phyloP scores from a whole-genome alignment of 108 stramenopile genomes.

The Parmales sp. region DNA sequence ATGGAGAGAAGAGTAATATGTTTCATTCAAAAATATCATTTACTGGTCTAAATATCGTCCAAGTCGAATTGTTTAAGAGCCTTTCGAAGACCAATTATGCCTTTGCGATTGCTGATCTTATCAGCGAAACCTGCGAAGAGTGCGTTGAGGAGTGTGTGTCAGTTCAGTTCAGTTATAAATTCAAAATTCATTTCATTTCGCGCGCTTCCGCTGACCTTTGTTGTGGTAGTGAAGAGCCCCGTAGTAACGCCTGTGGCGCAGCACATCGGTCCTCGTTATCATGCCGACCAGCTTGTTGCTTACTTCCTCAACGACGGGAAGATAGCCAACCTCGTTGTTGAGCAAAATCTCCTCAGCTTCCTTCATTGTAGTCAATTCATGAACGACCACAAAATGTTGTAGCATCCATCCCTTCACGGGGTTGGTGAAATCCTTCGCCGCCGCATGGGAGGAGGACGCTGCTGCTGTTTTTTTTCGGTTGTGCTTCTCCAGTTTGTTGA shows the following conservation, averaged over 20 bases:
- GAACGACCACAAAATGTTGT: constrained; percentile 65
- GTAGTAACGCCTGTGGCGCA: constrained; percentile 76
- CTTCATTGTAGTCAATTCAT: constrained; percentile 59
- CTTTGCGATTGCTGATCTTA: constrained; percentile 50
- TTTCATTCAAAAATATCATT: too few species aligned
- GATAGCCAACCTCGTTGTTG: constrained; percentile 43
- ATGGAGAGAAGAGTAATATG: too few species aligned
- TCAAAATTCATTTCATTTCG: not conserved
- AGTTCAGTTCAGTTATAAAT: not conserved
- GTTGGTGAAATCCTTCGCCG: constrained; percentile 20
- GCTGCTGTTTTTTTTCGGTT: constrained; percentile 35
- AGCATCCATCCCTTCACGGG: constrained; percentile 81
- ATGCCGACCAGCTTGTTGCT: constrained; percentile 66
- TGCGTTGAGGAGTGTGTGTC: not conserved
- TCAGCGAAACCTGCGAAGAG: constrained; percentile 12
- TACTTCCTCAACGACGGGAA: constrained; percentile 23
- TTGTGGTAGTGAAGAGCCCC: constrained; percentile 69
- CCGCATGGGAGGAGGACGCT: constrained; percentile 23
- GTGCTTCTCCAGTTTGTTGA: constrained; percentile 47
- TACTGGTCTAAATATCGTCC: too few species aligned
- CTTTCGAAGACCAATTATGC: constrained; percentile 66
- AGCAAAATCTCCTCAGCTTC: constrained; percentile 68
- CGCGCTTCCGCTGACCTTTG: constrained; percentile 66
- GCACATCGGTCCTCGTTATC: constrained; percentile 74
- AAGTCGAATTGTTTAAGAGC: constrained; percentile 66